phyloP scores from a whole-genome alignment of 345 rosid genomes.

The Capsella bursapastoris region DNA sequence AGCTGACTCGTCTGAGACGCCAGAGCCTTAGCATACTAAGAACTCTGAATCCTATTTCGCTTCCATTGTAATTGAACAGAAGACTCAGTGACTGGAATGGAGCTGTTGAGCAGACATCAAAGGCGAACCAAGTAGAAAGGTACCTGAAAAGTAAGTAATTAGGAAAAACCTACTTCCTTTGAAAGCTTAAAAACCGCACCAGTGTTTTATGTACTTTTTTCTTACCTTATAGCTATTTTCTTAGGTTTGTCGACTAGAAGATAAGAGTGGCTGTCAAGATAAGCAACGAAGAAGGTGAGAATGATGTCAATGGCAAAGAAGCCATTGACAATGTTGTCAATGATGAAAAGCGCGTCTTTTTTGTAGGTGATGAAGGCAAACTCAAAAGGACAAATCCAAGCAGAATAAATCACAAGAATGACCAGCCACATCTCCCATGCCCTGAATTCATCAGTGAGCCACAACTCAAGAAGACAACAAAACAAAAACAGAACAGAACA shows the following conservation, averaged over 20 bases:
- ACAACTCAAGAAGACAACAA: constrained; percentile 8
- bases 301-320: constrained; percentile 89
- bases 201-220: constrained; percentile 3
- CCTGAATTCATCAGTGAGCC: constrained; percentile 59
- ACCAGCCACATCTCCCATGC: constrained; percentile 96
- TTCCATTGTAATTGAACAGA: constrained; percentile 63
- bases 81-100: constrained; percentile 80
- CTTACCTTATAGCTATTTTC: constrained; percentile 79
- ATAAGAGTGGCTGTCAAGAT: constrained; percentile 71
- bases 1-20: constrained; percentile 97
- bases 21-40: constrained; percentile 96
- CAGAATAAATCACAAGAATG: constrained; percentile 86
- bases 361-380: constrained; percentile 78
- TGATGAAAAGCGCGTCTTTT: constrained; percentile 70
- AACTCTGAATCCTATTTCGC: constrained; percentile 70
- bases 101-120: constrained; percentile 89
- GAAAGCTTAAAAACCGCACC: neutral
- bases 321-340: constrained; percentile 86
- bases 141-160: constrained; percentile 45
- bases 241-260: constrained; percentile 83
- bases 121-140: constrained; percentile 87
- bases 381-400: constrained; percentile 96
- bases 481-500: constrained; percentile 11
- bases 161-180: neutral
- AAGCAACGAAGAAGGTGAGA: constrained; percentile 94